Percentiles rank a stretch among this genome's conserved stretches.
These are phyloP conservation scores for Tripterygium wilfordii DNA, from an alignment of 177 flowering plant genomes.

Conservation along the genomic window DNA sequence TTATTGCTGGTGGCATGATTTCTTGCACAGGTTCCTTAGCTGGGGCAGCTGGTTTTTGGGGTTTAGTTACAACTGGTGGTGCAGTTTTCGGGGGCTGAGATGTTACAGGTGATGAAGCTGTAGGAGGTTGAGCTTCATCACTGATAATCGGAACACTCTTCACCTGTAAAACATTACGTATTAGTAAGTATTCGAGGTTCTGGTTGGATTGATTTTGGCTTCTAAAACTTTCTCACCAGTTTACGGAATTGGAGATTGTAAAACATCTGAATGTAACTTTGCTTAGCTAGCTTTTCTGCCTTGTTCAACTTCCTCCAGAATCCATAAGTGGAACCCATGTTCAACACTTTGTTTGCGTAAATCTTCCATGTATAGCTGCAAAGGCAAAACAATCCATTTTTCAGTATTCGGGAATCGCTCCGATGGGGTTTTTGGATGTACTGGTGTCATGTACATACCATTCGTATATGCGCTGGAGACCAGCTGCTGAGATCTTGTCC, in stretches of 20 bases:
- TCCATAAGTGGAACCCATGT: constrained; percentile 76
- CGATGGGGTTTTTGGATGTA: background rate
- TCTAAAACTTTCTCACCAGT: constrained; percentile 37
- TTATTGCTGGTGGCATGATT: constrained; percentile 3
- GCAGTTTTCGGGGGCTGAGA: constrained; percentile 14
- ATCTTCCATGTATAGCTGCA: constrained; percentile 97
- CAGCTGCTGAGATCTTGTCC: constrained; percentile 51
- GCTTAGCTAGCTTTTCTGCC: constrained; percentile 66
- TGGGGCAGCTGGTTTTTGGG: constrained; percentile 4
- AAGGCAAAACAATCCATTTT: background rate
- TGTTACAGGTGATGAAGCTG: constrained; percentile 3
- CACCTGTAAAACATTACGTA: constrained; percentile 27
- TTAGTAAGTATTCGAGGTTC: background rate
- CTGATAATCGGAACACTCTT: constrained; percentile 33
- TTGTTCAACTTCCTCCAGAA: constrained; percentile 79
- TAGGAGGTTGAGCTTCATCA: constrained; percentile 19
- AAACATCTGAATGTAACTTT: constrained; percentile 69
- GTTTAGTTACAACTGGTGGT: constrained; percentile 2
- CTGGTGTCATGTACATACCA: constrained; percentile 28
- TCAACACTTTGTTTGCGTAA: constrained; percentile 70
- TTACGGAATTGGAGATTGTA: constrained; percentile 71
- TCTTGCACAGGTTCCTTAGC: background rate
- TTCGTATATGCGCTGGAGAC: constrained; percentile 63
- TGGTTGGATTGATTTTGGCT: background rate
- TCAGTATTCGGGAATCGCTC: background rate